A percentile compares a stretch with the other conserved stretches of the same genome.
Evolutionary conservation across 345 rosid species (phyloP).

Genomic region (Citrus unshiu): DNA sequence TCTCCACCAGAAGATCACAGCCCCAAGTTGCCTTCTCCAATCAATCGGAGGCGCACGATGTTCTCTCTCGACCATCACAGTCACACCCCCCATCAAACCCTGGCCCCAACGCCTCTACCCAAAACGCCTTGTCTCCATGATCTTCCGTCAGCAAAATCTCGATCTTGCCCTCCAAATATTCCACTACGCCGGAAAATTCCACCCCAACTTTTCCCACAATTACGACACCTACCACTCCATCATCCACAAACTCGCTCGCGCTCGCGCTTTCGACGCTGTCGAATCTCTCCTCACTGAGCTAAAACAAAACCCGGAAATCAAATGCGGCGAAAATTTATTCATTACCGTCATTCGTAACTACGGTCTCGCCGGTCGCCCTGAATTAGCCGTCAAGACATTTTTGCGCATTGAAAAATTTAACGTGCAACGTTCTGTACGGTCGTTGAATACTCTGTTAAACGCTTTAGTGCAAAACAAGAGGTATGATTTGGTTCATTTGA

Average conservation of each 20-base stretch:
- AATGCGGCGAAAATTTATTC: slow-evolving; percentile 74
- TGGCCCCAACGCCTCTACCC: slow-evolving; percentile 87
- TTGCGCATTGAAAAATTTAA: slow-evolving; percentile 50
- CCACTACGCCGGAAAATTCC: slow-evolving; percentile 73
- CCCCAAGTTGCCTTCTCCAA: not conserved
- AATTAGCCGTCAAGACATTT: slow-evolving; percentile 50
- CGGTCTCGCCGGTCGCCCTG: slow-evolving; percentile 68
- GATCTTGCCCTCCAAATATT: slow-evolving; percentile 90
- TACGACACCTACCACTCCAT: slow-evolving; percentile 75
- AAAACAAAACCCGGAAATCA: slow-evolving; percentile 31
- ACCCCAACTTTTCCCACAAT: slow-evolving; percentile 60
- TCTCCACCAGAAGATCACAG: not conserved
- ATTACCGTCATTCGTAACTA: slow-evolving; percentile 65
- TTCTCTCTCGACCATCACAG: slow-evolving; percentile 23
- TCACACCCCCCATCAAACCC: slow-evolving; percentile 73
- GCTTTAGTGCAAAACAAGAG: slow-evolving; percentile 66
- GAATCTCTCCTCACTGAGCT: slow-evolving; percentile 63
- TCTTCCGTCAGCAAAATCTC: slow-evolving; percentile 69
- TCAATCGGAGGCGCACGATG: slow-evolving; percentile 8
- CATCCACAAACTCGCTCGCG: slow-evolving; percentile 74
- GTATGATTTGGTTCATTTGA: slow-evolving; percentile 47
- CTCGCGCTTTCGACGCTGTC: slow-evolving; percentile 67
- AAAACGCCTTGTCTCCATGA: slow-evolving; percentile 70
- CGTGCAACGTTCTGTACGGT: slow-evolving; percentile 66
- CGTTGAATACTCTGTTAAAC: slow-evolving; percentile 75